A percentile compares a stretch with the other conserved stretches of the same genome.
These are phyloP conservation scores for Hypholoma fasciculare DNA, from an alignment of 768 basidiomycete genomes.

Conservation along the genomic window DNA sequence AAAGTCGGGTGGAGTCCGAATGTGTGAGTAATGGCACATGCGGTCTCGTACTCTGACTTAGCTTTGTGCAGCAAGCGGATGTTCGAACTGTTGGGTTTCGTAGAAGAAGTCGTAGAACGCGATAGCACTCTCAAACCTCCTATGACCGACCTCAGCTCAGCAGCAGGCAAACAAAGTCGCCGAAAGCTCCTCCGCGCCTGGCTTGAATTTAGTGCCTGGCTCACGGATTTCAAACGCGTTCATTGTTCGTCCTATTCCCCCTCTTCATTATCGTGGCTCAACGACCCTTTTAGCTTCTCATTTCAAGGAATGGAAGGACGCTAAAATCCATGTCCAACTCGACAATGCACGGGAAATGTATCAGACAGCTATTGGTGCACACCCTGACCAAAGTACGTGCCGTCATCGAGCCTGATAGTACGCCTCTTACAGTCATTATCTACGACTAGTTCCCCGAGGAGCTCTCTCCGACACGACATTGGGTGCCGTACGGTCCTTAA, in stretches of 20 bases:
- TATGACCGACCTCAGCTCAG: conserved; percentile 42
- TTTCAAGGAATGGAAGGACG: conserved; percentile 43
- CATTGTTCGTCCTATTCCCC: conserved; percentile 30
- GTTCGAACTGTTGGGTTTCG: conserved; percentile 45
- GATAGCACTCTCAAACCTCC: conserved; percentile 58
- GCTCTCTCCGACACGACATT: conserved; percentile 43
- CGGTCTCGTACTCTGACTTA: neutral
- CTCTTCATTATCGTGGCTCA: conserved; percentile 3
- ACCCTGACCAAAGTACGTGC: conserved; percentile 71
- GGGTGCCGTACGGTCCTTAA: conserved; percentile 34
- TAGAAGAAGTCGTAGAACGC: conserved; percentile 32
- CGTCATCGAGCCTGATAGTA: neutral
- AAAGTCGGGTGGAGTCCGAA: conserved; percentile 67
- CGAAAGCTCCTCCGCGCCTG: conserved; percentile 74
- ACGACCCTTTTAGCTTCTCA: conserved; percentile 35
- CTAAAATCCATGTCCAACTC: conserved; percentile 35
- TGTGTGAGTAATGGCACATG: conserved; percentile 45
- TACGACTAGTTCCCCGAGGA: conserved; percentile 50
- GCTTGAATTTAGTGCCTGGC: conserved; percentile 74
- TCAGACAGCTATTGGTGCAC: conserved; percentile 72
- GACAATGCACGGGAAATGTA: conserved; percentile 69
- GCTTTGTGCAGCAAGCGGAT: conserved; percentile 38
- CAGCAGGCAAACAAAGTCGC: conserved; percentile 50
- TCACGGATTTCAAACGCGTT: conserved; percentile 53
- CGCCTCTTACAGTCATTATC: conserved; percentile 4